Evolutionary conservation across 2,329 filamentous ascomycete genomes (phyloP), one percentile per base, ranked within the genome.

Genomic region (Aspergillus caelatus): DNA sequence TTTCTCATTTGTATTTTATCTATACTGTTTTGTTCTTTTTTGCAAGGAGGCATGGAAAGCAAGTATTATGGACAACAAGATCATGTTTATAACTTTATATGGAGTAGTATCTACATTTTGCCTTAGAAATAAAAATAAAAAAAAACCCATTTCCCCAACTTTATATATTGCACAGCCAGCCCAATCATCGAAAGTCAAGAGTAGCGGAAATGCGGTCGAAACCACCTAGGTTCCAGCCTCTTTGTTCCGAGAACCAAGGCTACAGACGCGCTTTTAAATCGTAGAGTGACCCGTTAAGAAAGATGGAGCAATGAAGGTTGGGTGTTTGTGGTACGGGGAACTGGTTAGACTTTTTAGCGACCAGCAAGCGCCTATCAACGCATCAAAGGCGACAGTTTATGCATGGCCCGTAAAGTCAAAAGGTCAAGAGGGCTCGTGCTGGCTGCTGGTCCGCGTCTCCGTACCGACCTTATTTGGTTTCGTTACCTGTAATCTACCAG

Each of bases 371-470:
- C 52, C 52, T 55, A 55, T 39, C 52, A 55, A 39, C 30, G 32
- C 30, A 55, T 26, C 28, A 55, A 36, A 14, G 7, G 19, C 52
- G n/a, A 55, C 32, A 39, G 52, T 55, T 55, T 55, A 39, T 55
- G 32, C 52, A 55, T 55, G 52, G 11, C 34, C 52, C 34, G 34
- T 55, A 55, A 55, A 55, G 52, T 55, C 52, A 54, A 36, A 54
- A 21, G 52, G 52, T 54, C 52, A 4, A 28, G n/a, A 55, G 34
- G 52, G 32, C 52, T 39, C 32, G 52, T 39, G 52, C 52, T 54
- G 30, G 21, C 16, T 50, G 46, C 46, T 50, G 28, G 48, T 32
- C 32, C 52, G 52, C 52, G 32, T 55, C 32, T 55, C 52, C 11
- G 32, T 55, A 55, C 14, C 8, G 52, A 26, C 34, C 11, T 55